A percentile compares a stretch with the other conserved stretches of the same genome.
phyloP scores from a whole-genome alignment of 176 grass and related monocot species.

The Luzula sylvatica region DNA sequence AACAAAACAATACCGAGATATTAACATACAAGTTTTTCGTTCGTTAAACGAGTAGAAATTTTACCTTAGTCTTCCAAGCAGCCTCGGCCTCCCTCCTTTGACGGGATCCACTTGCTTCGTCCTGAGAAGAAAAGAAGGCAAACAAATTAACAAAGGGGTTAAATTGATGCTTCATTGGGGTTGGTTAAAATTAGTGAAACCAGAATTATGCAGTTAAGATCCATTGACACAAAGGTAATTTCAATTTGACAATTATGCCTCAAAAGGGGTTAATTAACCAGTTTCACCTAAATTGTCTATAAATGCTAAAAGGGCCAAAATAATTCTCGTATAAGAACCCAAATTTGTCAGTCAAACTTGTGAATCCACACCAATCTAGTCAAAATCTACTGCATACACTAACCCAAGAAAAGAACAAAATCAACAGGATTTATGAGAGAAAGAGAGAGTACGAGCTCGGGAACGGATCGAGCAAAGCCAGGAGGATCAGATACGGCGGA shows the following conservation, averaged over 20 bases:
- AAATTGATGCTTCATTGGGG: too few species aligned
- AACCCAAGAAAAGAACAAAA: background rate
- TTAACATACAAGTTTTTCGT: background rate
- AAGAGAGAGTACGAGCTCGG: slow-evolving; percentile 35
- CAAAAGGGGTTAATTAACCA: too few species aligned
- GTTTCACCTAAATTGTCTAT: background rate
- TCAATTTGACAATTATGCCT: too few species aligned
- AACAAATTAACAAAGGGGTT: slow-evolving; percentile 12
- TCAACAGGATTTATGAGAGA: background rate
- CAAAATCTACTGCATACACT: background rate
- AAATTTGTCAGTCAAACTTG: too few species aligned
- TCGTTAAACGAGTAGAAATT: slow-evolving; percentile 13
- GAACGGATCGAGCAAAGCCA: slow-evolving; percentile 60
- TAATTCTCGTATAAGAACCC: too few species aligned
- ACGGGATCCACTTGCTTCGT: slow-evolving; percentile 54
- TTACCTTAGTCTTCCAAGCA: slow-evolving; percentile 77
- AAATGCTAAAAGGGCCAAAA: too few species aligned
- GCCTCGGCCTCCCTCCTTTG: slow-evolving; percentile 84
- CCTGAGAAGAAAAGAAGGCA: slow-evolving; percentile 24
- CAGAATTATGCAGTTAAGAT: too few species aligned
- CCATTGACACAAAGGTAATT: too few species aligned
- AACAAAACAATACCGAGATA: background rate
- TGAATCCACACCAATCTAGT: background rate
- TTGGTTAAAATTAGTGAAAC: too few species aligned
- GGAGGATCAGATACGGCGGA: slow-evolving; percentile 52